These are phyloP conservation scores for Wickerhamomyces strasburgensis DNA, from an alignment of 805 yeast species.

Conservation along the genomic window DNA sequence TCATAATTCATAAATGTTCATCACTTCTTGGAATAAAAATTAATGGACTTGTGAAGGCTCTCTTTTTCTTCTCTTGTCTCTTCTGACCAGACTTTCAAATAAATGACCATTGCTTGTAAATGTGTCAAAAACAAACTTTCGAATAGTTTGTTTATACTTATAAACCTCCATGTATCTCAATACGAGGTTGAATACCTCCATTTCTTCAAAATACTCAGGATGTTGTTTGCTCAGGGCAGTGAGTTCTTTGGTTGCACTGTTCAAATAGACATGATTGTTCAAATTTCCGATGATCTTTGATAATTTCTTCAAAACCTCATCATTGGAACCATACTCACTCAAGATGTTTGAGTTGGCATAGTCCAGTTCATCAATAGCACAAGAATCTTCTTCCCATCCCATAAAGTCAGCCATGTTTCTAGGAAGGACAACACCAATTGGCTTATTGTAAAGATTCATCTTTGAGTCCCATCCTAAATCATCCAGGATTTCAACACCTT, in stretches of 20 bases:
- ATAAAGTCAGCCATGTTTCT: conserved; percentile 28
- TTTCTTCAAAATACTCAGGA: conserved; percentile 50
- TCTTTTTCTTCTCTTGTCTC: conserved; percentile 34
- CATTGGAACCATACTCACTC: conserved; percentile 17
- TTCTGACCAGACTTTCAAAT: conserved; percentile 46
- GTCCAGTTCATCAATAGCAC: conserved; percentile 8
- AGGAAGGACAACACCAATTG: conserved; percentile 41
- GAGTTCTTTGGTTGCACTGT: conserved; percentile 54
- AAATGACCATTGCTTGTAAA: conserved; percentile 45
- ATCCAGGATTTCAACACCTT: conserved; percentile 82
- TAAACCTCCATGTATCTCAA: conserved; percentile 48
- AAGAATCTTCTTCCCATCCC: conserved; percentile 7
- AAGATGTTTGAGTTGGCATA: conserved; percentile 7
- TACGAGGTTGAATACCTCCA: conserved; percentile 49
- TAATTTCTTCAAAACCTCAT: conserved; percentile 27
- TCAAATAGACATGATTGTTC: conserved; percentile 49
- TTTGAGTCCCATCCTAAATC: conserved; percentile 71
- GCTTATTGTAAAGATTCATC: conserved; percentile 36
- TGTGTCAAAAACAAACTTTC: conserved; percentile 63
- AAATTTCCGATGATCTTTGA: conserved; percentile 43
- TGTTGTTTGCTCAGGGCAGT: conserved; percentile 45
- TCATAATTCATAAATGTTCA: too few species aligned
- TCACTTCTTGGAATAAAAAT: too few species aligned
- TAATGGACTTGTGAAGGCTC: conserved; percentile 4
- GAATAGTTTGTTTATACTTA: conserved; percentile 55